Base-by-base conservation (phyloP, 1,284 basidiomycete genomes). In the Tilletia setariae region DNA sequence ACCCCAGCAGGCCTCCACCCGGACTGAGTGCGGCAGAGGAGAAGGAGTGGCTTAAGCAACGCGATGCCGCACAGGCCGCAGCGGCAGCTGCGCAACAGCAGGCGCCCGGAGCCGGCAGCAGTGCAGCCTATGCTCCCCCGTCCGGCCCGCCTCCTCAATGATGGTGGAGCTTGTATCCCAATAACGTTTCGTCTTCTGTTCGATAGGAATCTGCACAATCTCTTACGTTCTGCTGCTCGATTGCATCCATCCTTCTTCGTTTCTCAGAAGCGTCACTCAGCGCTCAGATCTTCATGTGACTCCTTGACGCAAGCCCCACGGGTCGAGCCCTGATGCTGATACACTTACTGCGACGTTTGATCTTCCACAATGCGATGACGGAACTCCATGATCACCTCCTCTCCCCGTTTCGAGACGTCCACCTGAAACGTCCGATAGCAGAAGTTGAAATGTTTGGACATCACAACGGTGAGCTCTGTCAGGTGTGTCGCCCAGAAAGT, bases 401-500 rank as follows among this genome's bases (percentile, higher is more conserved):
- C 11, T 16, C 35, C 61, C n/a, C 40, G 30, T 23, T 40, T 32
- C 35, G 32, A n/a, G 16, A 63, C 61, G n/a, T 63, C 35, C 25
- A 63, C 40, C 21, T 30, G 30, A n/a, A 63, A 21, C 13, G 32
- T 40, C 35, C 21, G 40, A 11, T n/a, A n/a, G 16, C 40, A 43
- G 13, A 63, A 15, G 23, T 42, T 63, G 35, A 63, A 63, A 30
- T 30, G 53, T 19, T 28, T 21, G 3, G 23, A 21, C 9, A 59
- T 21, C 23, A 59, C 53, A 16, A 28, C 67, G 44, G 68, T 68
- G 2, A 78, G 70, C 47, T 76, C 71, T 49, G 70, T 72, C 68
- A 83, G 87, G 73, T 79, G 94, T 86, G 94, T 97, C 6, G 92
- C 90, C 78, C 97, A 98, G 83, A 96, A 91, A 1, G 91, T 90